phyloP scores from a whole-genome alignment of 1,139 yeast genomes.

The Taiozyma sp. region DNA sequence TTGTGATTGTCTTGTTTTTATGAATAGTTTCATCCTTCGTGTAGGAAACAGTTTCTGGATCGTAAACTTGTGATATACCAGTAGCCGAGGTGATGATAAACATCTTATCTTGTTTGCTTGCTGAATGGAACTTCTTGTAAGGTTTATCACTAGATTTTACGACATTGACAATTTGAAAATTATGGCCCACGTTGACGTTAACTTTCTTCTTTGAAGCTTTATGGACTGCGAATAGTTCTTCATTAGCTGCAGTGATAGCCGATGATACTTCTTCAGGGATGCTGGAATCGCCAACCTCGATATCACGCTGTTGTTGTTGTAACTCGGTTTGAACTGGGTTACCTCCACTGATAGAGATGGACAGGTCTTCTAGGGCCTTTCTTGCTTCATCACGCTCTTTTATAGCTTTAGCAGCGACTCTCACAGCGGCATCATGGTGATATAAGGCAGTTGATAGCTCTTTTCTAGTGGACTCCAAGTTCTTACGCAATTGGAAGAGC shows the following conservation, averaged over 20 bases:
- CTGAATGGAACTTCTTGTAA: slow-evolving; percentile 10
- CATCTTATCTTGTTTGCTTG: slow-evolving; percentile 4
- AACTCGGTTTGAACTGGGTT: slow-evolving; percentile 6
- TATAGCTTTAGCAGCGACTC: slow-evolving; percentile 74
- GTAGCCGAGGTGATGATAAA: slow-evolving; percentile 18
- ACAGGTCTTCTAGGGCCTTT: slow-evolving; percentile 21
- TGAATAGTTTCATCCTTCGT: slow-evolving; percentile 10
- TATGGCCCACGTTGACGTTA: slow-evolving; percentile 22
- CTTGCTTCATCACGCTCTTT: slow-evolving; percentile 64
- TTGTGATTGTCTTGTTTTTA: slow-evolving; percentile 10
- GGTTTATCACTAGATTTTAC: slow-evolving; percentile 8
- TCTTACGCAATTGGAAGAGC: slow-evolving; percentile 70
- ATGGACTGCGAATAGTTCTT: slow-evolving; percentile 37
- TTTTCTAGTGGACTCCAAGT: slow-evolving; percentile 58
- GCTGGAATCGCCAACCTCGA: slow-evolving; percentile 3
- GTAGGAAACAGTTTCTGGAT: slow-evolving; percentile 7
- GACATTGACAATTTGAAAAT: slow-evolving; percentile 7
- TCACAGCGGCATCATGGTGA: slow-evolving; percentile 85
- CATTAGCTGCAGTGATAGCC: slow-evolving; percentile 32
- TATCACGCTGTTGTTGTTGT: slow-evolving; percentile 1
- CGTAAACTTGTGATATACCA: slow-evolving; percentile 27
- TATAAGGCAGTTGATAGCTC: slow-evolving; percentile 77
- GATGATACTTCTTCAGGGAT: slow-evolving; percentile 23
- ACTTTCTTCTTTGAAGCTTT: slow-evolving; percentile 37
- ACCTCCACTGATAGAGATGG: slow-evolving; percentile 20